Base-by-base conservation (phyloP, 148 eudicot genomes). In the Rhododendron williamsianum region DNA sequence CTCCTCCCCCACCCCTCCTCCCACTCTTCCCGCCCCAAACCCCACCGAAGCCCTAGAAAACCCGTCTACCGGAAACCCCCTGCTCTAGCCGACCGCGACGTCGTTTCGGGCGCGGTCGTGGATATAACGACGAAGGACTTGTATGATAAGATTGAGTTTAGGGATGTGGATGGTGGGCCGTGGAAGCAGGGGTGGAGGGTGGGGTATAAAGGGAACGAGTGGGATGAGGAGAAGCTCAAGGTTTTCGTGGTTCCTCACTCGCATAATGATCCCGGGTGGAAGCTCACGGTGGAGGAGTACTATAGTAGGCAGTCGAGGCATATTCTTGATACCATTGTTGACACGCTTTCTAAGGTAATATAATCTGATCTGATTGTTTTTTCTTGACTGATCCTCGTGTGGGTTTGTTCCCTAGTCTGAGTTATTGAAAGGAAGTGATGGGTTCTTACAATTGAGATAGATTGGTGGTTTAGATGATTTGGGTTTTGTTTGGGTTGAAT, bases 241-340 rank as follows among this genome's bases (percentile, higher is more conserved):
- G 81, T 97, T 12, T 90, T 97, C 86, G 99, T 95, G 38, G 98
- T 94, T 5, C 98, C 98, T 0, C 99, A 97, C 88, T 97, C 99
- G 71, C 99, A 97, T 89, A 97, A 97, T 89, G 99, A 97, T 93
- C 99, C 99, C 35, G 99, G 99, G 27, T 97, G 99, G 99, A 97
- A 94, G 83, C 89, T 92, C 27, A 97, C 99, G 82, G 99, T 97
- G 77, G 98, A 97, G 18, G 98, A 97, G 91, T 97, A 97, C 86
- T 97, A 97, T 86, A 93, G 92, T 45, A 88, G 91, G 35, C 99
- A 97, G 84, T 92, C 95, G 23, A 87, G 92, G 58, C 98, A 94
- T 83, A 97, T 97, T 81, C 96, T 97, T 73, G 96, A 97, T 83
- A 97, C 99, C 12, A 93, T 95, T 85, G 98, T 97, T 78, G 99